Conservation (phyloP, 2,329 filamentous ascomycete species). For the Xylaria sp. region DNA sequence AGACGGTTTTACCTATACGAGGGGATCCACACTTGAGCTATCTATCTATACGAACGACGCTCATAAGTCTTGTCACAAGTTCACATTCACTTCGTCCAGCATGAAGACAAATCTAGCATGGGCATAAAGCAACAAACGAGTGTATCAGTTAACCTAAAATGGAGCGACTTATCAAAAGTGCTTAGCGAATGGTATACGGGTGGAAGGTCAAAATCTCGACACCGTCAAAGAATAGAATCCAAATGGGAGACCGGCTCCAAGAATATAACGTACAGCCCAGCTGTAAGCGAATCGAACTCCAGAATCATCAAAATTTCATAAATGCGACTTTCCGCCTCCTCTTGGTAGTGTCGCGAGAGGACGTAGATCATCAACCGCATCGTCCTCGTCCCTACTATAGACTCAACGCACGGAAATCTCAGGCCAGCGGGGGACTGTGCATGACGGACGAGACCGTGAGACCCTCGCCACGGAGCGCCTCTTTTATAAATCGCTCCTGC, state of each 20-base stretch:
- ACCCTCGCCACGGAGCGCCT: slow-evolving; percentile 42
- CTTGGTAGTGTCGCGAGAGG: no score
- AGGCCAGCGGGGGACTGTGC: slow-evolving; percentile 37
- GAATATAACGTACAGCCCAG: background rate
- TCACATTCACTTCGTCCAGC: no score
- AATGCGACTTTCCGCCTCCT: slow-evolving; percentile 9
- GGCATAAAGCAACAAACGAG: background rate
- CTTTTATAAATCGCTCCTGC: slow-evolving; percentile 40
- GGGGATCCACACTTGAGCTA: no score
- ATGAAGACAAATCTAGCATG: no score
- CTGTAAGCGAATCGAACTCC: background rate
- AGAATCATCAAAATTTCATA: background rate
- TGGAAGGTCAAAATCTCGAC: slow-evolving; percentile 16
- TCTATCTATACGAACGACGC: no score
- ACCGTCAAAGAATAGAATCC: background rate
- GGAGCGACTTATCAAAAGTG: background rate
- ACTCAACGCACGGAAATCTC: slow-evolving; percentile 33
- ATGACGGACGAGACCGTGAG: background rate
- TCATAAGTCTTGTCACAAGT: no score
- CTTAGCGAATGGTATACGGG: background rate
- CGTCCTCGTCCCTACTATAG: background rate
- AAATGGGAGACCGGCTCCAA: background rate
- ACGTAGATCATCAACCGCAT: background rate
- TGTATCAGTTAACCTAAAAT: slow-evolving; percentile 8
- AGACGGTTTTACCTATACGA: no score